phyloP scores from a whole-genome alignment of 2,329 filamentous ascomycete genomes.

The Trichoderma sp. region DNA sequence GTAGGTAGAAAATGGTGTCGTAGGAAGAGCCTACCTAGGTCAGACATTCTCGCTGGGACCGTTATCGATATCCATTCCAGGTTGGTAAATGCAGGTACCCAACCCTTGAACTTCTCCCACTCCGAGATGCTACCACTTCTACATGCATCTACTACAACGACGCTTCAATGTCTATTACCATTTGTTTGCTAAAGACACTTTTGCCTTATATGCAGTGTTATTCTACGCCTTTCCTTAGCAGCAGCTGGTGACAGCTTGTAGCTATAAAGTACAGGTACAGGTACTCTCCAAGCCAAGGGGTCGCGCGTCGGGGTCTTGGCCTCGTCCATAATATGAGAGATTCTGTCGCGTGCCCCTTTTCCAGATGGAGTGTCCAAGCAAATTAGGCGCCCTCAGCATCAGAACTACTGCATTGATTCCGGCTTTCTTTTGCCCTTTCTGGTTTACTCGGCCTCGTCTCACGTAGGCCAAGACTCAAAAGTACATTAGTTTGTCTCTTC shows the following conservation, averaged over 20 bases:
- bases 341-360: constrained; percentile 18
- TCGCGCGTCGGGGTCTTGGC: not conserved
- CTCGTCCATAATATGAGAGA: not conserved
- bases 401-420: not conserved
- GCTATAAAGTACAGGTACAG: not conserved
- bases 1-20: not conserved
- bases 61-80: not conserved
- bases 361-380: not conserved
- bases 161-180: not conserved
- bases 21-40: not conserved
- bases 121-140: not conserved
- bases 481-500: not conserved
- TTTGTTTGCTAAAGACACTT: not conserved
- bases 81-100: not conserved
- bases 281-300: not conserved
- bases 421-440: not conserved
- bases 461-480: constrained; percentile 3
- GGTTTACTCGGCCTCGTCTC: not conserved
- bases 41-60: not conserved
- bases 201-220: not conserved
- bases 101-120: not conserved
- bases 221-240: not conserved
- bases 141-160: not conserved
- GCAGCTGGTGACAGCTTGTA: not conserved
- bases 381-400: not conserved